Evolutionary conservation across 306 rosid species (phyloP).

Genomic region (Carpinus fangiana): DNA sequence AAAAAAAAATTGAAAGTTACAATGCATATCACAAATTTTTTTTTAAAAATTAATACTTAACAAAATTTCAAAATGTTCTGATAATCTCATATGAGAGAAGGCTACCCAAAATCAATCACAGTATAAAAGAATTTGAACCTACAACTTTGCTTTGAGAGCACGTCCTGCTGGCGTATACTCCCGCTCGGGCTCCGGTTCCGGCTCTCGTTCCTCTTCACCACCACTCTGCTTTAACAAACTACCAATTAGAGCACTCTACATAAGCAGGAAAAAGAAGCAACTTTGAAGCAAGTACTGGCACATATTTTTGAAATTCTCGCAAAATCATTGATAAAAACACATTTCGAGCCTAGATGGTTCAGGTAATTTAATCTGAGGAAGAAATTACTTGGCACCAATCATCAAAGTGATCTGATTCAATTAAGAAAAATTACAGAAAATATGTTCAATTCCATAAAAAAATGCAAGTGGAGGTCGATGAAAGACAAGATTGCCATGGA

Average conservation of each 20-base stretch:
- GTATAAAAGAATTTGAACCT: slow-evolving; percentile 39
- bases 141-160: slow-evolving; percentile 83
- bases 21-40: background rate
- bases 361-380: background rate
- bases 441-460: background rate
- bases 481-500: background rate
- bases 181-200: slow-evolving; percentile 88
- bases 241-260: slow-evolving; percentile 25
- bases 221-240: slow-evolving; percentile 65
- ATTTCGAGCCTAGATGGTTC: slow-evolving; percentile 5
- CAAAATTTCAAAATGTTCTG: background rate
- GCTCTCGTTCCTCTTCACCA: slow-evolving; percentile 73
- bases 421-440: background rate
- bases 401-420: slow-evolving; percentile 3
- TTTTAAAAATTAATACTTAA: too few species aligned
- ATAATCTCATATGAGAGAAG: background rate
- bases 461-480: background rate
- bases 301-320: background rate
- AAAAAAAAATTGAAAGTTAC: background rate
- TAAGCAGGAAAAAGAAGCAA: background rate
- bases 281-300: background rate
- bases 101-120: slow-evolving; percentile 11
- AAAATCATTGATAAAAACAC: background rate
- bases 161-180: slow-evolving; percentile 99
- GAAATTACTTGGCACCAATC: background rate